Percentiles rank a stretch among this genome's conserved stretches.
Evolutionary conservation across 192 early-diverging fungal genomes (phyloP).

Genomic region (Spizellomyces punctatus): DNA sequence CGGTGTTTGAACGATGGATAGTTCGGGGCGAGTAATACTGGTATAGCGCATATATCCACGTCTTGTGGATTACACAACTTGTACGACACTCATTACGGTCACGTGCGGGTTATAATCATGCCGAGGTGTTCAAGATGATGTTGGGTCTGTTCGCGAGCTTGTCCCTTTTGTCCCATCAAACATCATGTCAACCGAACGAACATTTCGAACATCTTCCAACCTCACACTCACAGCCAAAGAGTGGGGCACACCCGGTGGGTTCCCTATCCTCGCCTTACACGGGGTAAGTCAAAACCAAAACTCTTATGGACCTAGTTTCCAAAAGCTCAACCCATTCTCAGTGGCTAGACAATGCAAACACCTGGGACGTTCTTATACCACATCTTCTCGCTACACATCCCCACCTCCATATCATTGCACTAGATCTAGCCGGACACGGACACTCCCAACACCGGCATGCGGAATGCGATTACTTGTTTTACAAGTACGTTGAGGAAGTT

Average conservation of each 20-base stretch:
- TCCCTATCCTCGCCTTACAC: slow-evolving; percentile 27
- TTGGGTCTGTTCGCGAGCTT: too few relatives aligned
- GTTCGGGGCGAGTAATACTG: too few relatives aligned
- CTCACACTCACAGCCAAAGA: slow-evolving; percentile 17
- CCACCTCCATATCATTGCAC: slow-evolving; percentile 18
- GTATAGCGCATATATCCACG: too few relatives aligned
- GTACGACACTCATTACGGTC: too few relatives aligned
- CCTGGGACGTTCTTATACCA: slow-evolving; percentile 25
- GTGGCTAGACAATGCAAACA: slow-evolving; percentile 40
- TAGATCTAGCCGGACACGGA: slow-evolving; percentile 41
- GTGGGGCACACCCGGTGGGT: slow-evolving; percentile 14
- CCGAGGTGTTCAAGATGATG: too few relatives aligned
- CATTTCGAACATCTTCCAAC: not conserved
- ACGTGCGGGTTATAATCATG: too few relatives aligned
- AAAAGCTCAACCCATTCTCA: slow-evolving; percentile 5
- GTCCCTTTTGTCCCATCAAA: too few relatives aligned
- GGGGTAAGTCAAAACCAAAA: slow-evolving; percentile 22
- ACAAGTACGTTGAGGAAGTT: slow-evolving; percentile 30
- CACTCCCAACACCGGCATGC: slow-evolving; percentile 23
- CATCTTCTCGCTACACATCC: not conserved
- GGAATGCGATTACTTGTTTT: slow-evolving; percentile 27
- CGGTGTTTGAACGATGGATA: too few relatives aligned
- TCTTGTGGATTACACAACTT: too few relatives aligned
- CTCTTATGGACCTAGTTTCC: not conserved
- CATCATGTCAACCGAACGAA: not conserved